Conservation (phyloP, 2,329 filamentous ascomycete genomes). For the Botrytis sinoallii region DNA sequence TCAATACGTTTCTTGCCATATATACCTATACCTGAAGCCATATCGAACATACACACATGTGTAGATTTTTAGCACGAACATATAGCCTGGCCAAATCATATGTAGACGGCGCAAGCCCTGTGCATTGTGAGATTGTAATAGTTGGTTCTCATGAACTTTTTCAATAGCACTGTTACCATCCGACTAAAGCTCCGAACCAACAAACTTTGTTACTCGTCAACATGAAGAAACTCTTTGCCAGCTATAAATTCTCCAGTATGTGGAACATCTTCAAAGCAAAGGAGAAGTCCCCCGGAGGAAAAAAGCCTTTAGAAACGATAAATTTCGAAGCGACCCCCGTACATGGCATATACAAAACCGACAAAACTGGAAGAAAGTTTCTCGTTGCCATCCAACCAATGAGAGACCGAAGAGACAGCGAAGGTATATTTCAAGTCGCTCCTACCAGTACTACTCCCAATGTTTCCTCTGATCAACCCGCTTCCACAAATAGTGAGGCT, state of each 20-base stretch:
- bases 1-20: neutral
- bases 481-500: too few species aligned
- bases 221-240: neutral
- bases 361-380: neutral
- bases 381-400: conserved; percentile 14
- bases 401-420: conserved; percentile 17
- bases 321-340: conserved; percentile 18
- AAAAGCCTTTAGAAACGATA: neutral
- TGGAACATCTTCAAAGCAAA: neutral
- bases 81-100: neutral
- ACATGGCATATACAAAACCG: conserved; percentile 24
- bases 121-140: neutral
- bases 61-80: neutral
- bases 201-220: neutral
- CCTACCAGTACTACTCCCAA: neutral
- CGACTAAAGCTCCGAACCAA: neutral
- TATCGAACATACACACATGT: neutral
- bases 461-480: neutral
- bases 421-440: conserved; percentile 17
- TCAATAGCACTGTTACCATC: neutral
- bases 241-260: neutral
- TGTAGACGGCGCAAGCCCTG: neutral
- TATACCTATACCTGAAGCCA: neutral
- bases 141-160: neutral
- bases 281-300: neutral